Evolutionary conservation across 768 basidiomycete genomes (phyloP).

Genomic region (Trametes cinnabarina): DNA sequence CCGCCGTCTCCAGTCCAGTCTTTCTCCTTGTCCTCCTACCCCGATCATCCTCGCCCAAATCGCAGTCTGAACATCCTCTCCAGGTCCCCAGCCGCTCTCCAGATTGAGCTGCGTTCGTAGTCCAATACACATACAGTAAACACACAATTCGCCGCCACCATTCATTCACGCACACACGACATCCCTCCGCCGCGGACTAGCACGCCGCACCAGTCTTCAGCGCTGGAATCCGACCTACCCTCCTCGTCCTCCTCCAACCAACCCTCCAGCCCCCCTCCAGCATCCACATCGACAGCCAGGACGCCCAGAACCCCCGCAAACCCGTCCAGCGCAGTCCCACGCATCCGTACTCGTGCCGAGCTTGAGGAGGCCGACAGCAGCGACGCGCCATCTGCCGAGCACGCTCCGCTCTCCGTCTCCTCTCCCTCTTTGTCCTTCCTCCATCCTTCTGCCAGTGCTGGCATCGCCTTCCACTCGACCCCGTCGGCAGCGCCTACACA

Average conservation of each 20-base stretch:
- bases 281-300: slow-evolving; percentile 6
- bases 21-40: slow-evolving; percentile 8
- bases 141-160: slow-evolving; percentile 44
- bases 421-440: slow-evolving; percentile 28
- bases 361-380: slow-evolving; percentile 47
- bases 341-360: slow-evolving; percentile 61
- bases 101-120: slow-evolving; percentile 12
- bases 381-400: slow-evolving; percentile 20
- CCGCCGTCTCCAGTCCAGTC: background rate
- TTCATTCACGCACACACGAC: slow-evolving; percentile 66
- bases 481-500: background rate
- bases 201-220: slow-evolving; percentile 40
- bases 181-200: slow-evolving; percentile 54
- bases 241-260: background rate
- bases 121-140: background rate
- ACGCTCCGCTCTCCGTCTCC: slow-evolving; percentile 23
- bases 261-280: slow-evolving; percentile 22
- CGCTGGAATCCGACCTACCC: slow-evolving; percentile 37
- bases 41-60: slow-evolving; percentile 4
- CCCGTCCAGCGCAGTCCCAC: slow-evolving; percentile 47
- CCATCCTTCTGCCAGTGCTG: slow-evolving; percentile 23
- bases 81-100: background rate
- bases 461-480: slow-evolving; percentile 13
- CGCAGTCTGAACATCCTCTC: background rate
- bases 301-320: slow-evolving; percentile 4